Evolutionary conservation across 2,329 filamentous ascomycete species (phyloP).

Genomic region (Fusarium protoensiforme): DNA sequence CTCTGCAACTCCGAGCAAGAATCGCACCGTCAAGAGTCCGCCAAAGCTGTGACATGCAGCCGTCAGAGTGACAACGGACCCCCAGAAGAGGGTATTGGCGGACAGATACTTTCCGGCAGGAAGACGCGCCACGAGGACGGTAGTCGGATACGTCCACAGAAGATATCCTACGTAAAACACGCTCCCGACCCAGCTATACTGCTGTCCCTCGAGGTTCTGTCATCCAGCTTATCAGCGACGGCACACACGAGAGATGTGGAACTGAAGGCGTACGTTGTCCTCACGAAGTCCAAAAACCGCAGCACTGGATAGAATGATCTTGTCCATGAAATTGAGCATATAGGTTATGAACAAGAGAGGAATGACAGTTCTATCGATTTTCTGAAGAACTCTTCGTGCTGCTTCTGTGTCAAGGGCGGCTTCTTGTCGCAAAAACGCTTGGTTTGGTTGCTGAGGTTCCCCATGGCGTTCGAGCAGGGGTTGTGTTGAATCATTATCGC

Average conservation of each 20-base stretch:
- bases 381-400: slow-evolving; percentile 57
- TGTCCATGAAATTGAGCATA: slow-evolving; percentile 71
- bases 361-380: slow-evolving; percentile 67
- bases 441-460: neutral
- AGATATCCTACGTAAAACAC: slow-evolving; percentile 59
- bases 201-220: slow-evolving; percentile 46
- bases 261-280: slow-evolving; percentile 51
- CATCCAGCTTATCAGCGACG: neutral
- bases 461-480: slow-evolving; percentile 16
- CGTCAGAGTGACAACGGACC: slow-evolving; percentile 56
- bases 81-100: slow-evolving; percentile 62
- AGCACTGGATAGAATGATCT: slow-evolving; percentile 66
- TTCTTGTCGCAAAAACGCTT: neutral
- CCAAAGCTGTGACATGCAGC: slow-evolving; percentile 60
- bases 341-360: slow-evolving; percentile 68
- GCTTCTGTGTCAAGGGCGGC: slow-evolving; percentile 2
- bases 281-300: slow-evolving; percentile 66
- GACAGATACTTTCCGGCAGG: slow-evolving; percentile 60
- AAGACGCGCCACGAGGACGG: slow-evolving; percentile 58
- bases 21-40: slow-evolving; percentile 61
- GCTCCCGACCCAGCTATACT: slow-evolving; percentile 74
- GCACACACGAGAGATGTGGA: too few species aligned
- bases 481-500: neutral
- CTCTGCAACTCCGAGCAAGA: slow-evolving; percentile 66
- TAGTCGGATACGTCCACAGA: slow-evolving; percentile 61